A percentile compares a stretch with the other conserved stretches of the same genome.
phyloP scores from a whole-genome alignment of 768 basidiomycete species.

The Boletus rubropictus region DNA sequence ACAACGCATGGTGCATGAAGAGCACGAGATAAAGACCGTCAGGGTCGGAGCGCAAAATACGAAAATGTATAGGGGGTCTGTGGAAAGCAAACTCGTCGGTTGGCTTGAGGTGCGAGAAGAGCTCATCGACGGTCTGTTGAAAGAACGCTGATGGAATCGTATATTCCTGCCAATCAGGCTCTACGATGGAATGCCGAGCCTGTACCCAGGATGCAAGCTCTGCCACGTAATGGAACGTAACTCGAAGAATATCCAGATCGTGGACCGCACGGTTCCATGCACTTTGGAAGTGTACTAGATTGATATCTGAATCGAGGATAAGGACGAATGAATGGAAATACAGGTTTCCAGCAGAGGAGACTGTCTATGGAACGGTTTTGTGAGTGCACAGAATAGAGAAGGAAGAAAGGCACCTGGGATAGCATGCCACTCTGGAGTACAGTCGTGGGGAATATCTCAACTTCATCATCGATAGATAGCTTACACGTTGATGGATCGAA shows the following conservation, averaged over 20 bases:
- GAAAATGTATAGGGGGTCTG: conserved; percentile 31
- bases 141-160: conserved; percentile 6
- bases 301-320: conserved; percentile 11
- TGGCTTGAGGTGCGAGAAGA: conserved; percentile 13
- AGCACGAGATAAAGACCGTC: conserved; percentile 28
- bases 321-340: conserved; percentile 32
- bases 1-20: conserved; percentile 44
- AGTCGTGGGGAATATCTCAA: conserved; percentile 37
- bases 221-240: conserved; percentile 42
- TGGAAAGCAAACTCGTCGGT: conserved; percentile 20
- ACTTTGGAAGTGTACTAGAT: conserved; percentile 27
- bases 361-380: conserved; percentile 17
- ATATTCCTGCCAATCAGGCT: conserved; percentile 23
- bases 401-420: conserved; percentile 35
- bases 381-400: background rate
- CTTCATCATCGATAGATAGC: conserved; percentile 27
- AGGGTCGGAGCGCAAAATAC: conserved; percentile 9
- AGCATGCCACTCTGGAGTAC: conserved; percentile 45
- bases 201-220: conserved; percentile 31
- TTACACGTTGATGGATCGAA: conserved; percentile 14
- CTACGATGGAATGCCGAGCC: conserved; percentile 22
- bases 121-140: conserved; percentile 7
- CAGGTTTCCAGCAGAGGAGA: conserved; percentile 24
- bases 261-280: conserved; percentile 35
- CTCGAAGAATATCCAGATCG: conserved; percentile 38